Evolutionary conservation across 1,284 basidiomycete species (phyloP), one percentile per base, ranked within the genome.

Genomic region (Ceratobasidium sp.): DNA sequence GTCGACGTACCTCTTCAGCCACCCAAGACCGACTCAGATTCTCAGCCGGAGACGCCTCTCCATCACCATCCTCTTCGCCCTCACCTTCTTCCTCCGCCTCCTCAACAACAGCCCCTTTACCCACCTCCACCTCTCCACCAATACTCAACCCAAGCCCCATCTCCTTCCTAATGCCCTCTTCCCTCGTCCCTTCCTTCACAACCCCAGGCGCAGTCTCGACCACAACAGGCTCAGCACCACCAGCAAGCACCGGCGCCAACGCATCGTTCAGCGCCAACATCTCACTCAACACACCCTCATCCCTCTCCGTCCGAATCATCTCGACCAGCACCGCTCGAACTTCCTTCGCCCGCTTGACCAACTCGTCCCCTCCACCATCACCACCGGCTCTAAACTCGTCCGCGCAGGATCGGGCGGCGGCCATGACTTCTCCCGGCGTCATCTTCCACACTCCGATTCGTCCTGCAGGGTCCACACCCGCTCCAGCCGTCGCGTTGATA

Each of bases 261-360:
- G 46, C 73, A 57, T 97, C 95, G 81, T 94, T 95, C 61, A 95
- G 84, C 1, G 81, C 84, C 9, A 97, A 86, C 26, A 96, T 85
- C 59, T 90, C 90, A 79, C 93, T 91, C 82, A 95, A 84, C 23
- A 86, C 85, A 23, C 82, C 82, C 0, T 90, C 88, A 77, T 93
- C 91, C n/a, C 87, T 87, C 0, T 89, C 90, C 26, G 86, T 85
- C 80, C 90, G 87, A 67, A 93, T 90, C 79, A 91, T 83, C 70
- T 87, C 86, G 44, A 87, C 87, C 50, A 97, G 86, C 52, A 92
- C 87, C 48, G 89, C 88, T 3, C 91, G 84, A 38, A 92, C 83
- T 1, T 87, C 87, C 77, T 87, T 89, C 0, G 90, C 89, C 26
- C 84, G 87, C 81, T 88, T 78, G 17, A 69, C 67, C 12, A 78